A percentile compares a stretch with the other conserved stretches of the same genome.
Evolutionary conservation across 1,284 basidiomycete species (phyloP).

Genomic region (Paramarasmius palmivorus): DNA sequence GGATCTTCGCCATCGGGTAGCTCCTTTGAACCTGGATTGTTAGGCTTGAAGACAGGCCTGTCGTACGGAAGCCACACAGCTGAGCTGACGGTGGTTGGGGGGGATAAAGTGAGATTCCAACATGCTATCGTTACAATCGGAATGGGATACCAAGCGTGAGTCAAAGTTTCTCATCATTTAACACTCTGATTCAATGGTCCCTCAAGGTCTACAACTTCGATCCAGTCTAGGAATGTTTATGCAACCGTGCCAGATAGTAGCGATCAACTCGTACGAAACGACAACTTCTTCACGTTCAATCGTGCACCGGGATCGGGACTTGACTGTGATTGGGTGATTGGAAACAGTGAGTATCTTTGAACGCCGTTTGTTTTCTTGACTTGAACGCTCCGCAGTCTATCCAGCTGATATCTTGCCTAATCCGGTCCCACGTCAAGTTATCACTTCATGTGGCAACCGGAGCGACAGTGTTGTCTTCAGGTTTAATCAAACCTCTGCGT

Average conservation of each 20-base stretch:
- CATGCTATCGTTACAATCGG: constrained; percentile 4
- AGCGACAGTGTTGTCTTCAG: not conserved
- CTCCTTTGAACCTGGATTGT: not conserved
- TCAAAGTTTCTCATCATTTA: no score
- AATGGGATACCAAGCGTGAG: not conserved
- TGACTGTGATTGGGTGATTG: no score
- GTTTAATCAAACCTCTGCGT: not conserved
- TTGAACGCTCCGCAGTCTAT: not conserved
- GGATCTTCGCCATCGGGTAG: not conserved
- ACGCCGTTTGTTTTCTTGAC: no score
- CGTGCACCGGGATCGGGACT: no score
- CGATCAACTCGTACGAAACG: no score
- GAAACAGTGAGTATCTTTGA: no score
- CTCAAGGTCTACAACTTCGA: not conserved
- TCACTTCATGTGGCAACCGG: not conserved
- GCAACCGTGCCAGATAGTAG: no score
- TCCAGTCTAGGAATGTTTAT: no score
- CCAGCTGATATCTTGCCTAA: not conserved
- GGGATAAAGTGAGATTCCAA: not conserved
- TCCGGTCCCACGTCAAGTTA: not conserved
- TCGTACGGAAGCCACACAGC: not conserved
- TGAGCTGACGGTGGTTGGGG: not conserved
- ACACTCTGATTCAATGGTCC: not conserved
- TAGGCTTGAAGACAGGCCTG: not conserved
- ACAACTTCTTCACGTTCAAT: no score